Base-by-base conservation (phyloP, 2,329 filamentous ascomycete species). In the Zasmidium citrigriseum region DNA sequence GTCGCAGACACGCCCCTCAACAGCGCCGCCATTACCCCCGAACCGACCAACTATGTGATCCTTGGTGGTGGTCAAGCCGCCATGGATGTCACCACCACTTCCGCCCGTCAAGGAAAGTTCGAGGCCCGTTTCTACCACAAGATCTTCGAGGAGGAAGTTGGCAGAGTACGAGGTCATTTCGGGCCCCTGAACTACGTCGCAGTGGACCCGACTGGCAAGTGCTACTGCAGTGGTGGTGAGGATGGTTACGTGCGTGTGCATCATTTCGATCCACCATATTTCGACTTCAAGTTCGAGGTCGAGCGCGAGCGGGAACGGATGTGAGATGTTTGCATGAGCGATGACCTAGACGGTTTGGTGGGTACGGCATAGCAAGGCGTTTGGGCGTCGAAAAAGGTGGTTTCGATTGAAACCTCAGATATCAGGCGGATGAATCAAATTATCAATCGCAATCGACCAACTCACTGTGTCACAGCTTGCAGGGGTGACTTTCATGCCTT, bases 111-210 rank as follows among this genome's bases (percentile, higher is more conserved):
- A 83, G 95, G 95, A 80, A 98, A 98, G 81, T 99, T 99, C 82
- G 95, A 99, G 80, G 95, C 95, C 46, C 88, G 95, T 67, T 99
- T 99, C 85, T 99, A 97, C 84, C 95, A 99, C 88, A 98, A 96
- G 85, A 89, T 99, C 76, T 98, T 99, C 76, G 92, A 96, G 79
- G 93, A 99, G 78, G 95, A 99, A 82, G 93, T 98, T 72, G 95
- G 95, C 68, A 89, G 95, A 82, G 95, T 99, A 65, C 86, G 92
- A 74, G 95, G 95, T 64, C 95, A 99, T 78, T 99, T 99, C 79
- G 95, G 95, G 74, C 95, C 90, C 67, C 83, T 97, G 63, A 97
- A 99, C 84, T 97, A 95, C 63, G 91, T 99, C 68, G 93, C 95
- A 50, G 91, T 91, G 58, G 91, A 96, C 78, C 95, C 95, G 25